Conservation (phyloP, 192 early-diverging fungal species). For the Coemansia sp. region DNA sequence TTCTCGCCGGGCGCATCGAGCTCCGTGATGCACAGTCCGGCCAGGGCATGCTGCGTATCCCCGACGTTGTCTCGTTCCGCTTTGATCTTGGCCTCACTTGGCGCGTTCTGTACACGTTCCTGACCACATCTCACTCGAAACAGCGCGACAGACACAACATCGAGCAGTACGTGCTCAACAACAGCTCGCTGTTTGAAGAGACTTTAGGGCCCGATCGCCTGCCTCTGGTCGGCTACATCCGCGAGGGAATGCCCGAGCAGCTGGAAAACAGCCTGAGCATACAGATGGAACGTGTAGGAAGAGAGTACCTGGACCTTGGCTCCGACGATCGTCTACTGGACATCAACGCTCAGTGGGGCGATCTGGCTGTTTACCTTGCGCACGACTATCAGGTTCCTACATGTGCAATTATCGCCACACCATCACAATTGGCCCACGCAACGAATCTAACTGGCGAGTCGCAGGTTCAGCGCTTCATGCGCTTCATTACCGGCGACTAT, state of each 20-base stretch:
- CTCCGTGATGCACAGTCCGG: conserved; percentile 52
- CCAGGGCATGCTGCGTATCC: conserved; percentile 33
- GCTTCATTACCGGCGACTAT: conserved; percentile 48
- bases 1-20: conserved; percentile 48
- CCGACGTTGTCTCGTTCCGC: conserved; percentile 42
- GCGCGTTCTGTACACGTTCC: conserved; percentile 25
- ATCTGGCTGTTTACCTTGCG: conserved; percentile 47
- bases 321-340: conserved; percentile 51
- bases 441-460: conserved; percentile 45
- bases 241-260: conserved; percentile 39
- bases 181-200: conserved; percentile 49
- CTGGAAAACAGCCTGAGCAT: conserved; percentile 28
- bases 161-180: conserved; percentile 33
- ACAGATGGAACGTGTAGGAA: conserved; percentile 45
- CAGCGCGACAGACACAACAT: conserved; percentile 21
- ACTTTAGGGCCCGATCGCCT: conserved; percentile 48
- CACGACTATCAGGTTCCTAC: conserved; percentile 43
- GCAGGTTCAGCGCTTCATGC: conserved; percentile 39
- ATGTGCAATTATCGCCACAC: conserved; percentile 33
- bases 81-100: conserved; percentile 26
- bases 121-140: conserved; percentile 30
- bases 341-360: conserved; percentile 50
- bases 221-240: conserved; percentile 48
- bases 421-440: conserved; percentile 47
- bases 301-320: conserved; percentile 49